These are phyloP conservation scores for Falciphora oryzae DNA, from an alignment of 2,329 filamentous ascomycete genomes.

Conservation along the genomic window DNA sequence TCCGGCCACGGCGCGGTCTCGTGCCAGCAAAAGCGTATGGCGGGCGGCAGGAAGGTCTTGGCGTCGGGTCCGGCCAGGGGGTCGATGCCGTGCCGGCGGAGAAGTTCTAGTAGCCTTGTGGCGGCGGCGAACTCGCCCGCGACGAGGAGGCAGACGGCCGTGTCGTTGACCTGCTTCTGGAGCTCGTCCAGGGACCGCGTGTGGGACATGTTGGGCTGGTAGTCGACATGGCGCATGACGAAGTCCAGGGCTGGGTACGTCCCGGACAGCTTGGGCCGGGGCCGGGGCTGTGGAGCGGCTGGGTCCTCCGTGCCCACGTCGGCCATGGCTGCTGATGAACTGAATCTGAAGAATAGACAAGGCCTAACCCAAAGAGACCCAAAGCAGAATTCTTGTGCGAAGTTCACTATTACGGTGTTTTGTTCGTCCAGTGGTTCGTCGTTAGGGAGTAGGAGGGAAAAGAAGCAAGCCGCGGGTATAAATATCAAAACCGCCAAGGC, in stretches of 20 bases:
- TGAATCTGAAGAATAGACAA: too few species aligned
- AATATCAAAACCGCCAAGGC: too few species aligned
- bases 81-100: background rate
- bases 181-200: background rate
- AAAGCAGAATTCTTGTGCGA: background rate
- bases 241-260: conserved; percentile 1
- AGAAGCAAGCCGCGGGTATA: too few species aligned
- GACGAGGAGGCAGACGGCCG: background rate
- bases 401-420: too few species aligned
- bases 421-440: too few species aligned
- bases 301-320: too few species aligned
- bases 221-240: background rate
- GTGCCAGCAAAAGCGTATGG: conserved; percentile 6
- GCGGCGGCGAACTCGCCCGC: background rate
- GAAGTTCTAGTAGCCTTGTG: background rate
- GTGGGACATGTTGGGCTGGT: background rate
- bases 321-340: too few species aligned
- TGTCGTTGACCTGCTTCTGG: background rate
- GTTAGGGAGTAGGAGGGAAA: too few species aligned
- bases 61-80: background rate
- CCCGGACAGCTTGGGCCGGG: background rate
- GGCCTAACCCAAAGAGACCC: too few species aligned
- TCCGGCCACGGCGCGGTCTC: conserved; percentile 6
- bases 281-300: too few species aligned
- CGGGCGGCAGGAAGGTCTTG: background rate